Conservation (phyloP, 2,329 filamentous ascomycete genomes). For the Monosporascus ibericus region DNA sequence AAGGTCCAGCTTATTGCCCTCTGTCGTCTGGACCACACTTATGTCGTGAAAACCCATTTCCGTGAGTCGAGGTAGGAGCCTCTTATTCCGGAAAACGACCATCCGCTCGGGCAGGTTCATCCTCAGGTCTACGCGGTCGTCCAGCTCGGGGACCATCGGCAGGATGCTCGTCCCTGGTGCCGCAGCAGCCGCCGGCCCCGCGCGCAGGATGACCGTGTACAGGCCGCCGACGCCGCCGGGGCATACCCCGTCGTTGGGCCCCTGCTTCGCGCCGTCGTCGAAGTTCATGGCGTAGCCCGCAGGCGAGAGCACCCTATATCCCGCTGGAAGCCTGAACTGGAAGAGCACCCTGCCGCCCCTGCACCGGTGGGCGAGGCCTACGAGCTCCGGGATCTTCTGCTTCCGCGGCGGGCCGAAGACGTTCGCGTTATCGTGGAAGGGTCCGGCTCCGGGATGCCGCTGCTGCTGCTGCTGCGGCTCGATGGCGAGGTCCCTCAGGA, state of each 20-base stretch:
- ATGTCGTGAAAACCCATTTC: not conserved
- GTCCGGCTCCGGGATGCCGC: not conserved
- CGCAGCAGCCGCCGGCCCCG: not conserved
- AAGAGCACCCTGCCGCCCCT: not conserved
- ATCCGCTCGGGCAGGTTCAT: not conserved
- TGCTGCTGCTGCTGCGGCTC: not conserved
- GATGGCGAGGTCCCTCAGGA: not conserved
- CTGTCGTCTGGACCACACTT: not conserved
- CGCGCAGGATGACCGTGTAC: not conserved
- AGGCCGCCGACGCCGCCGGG: not conserved
- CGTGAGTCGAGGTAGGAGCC: not conserved
- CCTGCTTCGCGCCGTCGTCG: not conserved
- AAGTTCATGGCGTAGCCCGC: not conserved
- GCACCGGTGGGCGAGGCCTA: not conserved
- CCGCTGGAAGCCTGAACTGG: not conserved
- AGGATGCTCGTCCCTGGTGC: not conserved
- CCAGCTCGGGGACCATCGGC: not conserved
- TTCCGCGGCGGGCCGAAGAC: not conserved
- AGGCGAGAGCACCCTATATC: not conserved
- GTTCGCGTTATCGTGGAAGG: not conserved
- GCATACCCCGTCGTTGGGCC: not conserved
- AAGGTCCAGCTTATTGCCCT: not conserved
- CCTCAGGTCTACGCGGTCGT: not conserved
- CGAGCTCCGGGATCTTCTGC: not conserved
- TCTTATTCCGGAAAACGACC: not conserved